Base-by-base conservation (phyloP, 805 yeast genomes). In the Scheffersomyces ergatensis region DNA sequence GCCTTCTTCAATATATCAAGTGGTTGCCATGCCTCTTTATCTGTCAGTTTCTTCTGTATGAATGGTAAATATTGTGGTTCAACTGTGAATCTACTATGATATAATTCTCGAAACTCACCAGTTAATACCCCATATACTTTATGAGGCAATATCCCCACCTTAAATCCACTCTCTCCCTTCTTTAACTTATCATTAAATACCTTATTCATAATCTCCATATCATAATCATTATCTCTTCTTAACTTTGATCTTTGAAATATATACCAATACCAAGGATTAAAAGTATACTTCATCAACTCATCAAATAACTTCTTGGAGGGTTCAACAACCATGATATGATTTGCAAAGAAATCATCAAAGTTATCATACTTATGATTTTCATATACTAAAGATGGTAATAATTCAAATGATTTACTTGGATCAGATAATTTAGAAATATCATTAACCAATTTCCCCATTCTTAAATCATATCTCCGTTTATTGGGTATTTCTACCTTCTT, bases 251-350 rank as follows among this genome's bases (percentile, higher is more conserved):
- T 36, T 15, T 46, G 42, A 16, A 42, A 42, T 12, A 62, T n/a
- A 5, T 47, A 36, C 68, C 68, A 63, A 40, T 44, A 46, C 55
- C 55, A 54, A 16, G 68, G 67, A 43, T 54, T 60, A 33, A 54
- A 34, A 0, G 61, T 48, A 27, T 58, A 56, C 12, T 54, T 39
- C 37, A 41, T 46, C 46, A 53, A 44, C 17, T 51, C 43, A 5
- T 54, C 38, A 44, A 58, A 70, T 4, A 51, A 32, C 23, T 51
- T 46, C 6, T 42, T 36, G 4, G 64, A 64, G 3, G 88, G 88
- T 31, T 64, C 69, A n/a, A 81, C 61, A 5, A 82, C 83, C 82
- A 83, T 81, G 5, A 83, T 54, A 45, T 77, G 78, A 33, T 73
- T 68, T 0, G 67, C 71, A 46, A 72, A 64, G 43, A 60, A 64